phyloP scores from a whole-genome alignment of 306 rosid species.

The Mimosa bimucronata region DNA sequence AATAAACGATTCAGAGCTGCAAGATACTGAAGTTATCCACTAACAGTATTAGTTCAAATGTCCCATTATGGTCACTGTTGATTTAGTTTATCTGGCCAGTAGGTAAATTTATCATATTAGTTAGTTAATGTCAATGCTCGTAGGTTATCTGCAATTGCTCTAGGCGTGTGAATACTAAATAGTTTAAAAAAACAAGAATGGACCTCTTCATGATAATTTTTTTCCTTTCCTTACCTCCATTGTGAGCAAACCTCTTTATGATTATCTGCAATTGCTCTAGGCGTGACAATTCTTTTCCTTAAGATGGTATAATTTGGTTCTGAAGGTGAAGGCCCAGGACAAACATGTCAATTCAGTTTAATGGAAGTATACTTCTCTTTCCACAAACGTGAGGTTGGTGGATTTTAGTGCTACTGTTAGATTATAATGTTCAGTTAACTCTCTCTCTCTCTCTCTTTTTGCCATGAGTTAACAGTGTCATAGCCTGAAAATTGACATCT shows the following conservation, averaged over 20 bases:
- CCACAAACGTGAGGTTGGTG: slow-evolving; percentile 6
- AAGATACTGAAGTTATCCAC: background rate
- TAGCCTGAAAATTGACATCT: slow-evolving; percentile 2
- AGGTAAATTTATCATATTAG: background rate
- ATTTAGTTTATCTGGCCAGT: background rate
- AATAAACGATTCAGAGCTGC: background rate
- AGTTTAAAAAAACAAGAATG: no score
- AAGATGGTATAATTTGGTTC: background rate
- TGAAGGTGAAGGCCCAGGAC: slow-evolving; percentile 75
- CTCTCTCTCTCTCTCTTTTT: no score
- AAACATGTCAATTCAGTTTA: slow-evolving; percentile 85
- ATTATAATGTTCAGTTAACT: slow-evolving; percentile 16
- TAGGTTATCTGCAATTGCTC: background rate
- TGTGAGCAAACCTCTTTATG: background rate
- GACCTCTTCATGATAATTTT: background rate
- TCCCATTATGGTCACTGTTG: background rate
- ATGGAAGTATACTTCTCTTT: slow-evolving; percentile 49
- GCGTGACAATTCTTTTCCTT: no score
- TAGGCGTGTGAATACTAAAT: background rate
- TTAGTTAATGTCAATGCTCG: background rate
- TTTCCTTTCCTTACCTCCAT: background rate
- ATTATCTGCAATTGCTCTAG: no score
- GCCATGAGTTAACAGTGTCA: slow-evolving; percentile 19
- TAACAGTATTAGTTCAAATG: background rate
- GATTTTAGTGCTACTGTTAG: slow-evolving; percentile 28